Evolutionary conservation across 176 grass and related monocot species (phyloP).

Genomic region (Poa pratensis): DNA sequence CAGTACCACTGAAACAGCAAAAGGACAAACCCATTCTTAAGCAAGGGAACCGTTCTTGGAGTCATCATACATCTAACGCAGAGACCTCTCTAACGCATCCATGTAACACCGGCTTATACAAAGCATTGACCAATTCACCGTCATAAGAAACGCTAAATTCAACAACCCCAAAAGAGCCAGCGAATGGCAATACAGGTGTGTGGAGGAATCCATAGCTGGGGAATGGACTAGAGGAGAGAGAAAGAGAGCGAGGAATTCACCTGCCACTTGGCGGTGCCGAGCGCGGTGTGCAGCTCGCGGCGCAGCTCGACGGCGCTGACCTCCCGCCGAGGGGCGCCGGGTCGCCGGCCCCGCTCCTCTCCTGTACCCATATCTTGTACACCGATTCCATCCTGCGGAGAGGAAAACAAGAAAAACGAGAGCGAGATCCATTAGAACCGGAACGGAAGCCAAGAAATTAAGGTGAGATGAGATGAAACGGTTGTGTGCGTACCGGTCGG

Average conservation of each 20-base stretch:
- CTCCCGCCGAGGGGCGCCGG: slow-evolving; percentile 12
- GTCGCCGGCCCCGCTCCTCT: slow-evolving; percentile 33
- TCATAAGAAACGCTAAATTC: background rate
- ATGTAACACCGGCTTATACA: background rate
- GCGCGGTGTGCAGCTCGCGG: slow-evolving; percentile 69
- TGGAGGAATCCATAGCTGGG: background rate
- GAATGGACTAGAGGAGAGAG: background rate
- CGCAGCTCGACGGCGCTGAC: slow-evolving; percentile 46
- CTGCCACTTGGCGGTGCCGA: slow-evolving; percentile 92
- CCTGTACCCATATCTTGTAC: slow-evolving; percentile 73
- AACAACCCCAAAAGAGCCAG: background rate
- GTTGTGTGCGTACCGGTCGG: slow-evolving; percentile 60
- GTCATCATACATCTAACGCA: background rate
- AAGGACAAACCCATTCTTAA: background rate
- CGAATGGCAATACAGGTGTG: background rate
- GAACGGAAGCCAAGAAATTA: background rate
- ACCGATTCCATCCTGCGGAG: slow-evolving; percentile 72
- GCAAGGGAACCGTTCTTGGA: background rate
- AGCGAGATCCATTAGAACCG: slow-evolving; percentile 12
- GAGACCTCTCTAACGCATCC: background rate
- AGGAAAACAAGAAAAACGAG: background rate
- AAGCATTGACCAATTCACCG: background rate
- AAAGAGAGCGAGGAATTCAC: slow-evolving; percentile 33
- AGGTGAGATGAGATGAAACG: background rate
- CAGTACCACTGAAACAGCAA: background rate